Conservation (phyloP, 1,284 basidiomycete species). For the Marasmius fiardii region DNA sequence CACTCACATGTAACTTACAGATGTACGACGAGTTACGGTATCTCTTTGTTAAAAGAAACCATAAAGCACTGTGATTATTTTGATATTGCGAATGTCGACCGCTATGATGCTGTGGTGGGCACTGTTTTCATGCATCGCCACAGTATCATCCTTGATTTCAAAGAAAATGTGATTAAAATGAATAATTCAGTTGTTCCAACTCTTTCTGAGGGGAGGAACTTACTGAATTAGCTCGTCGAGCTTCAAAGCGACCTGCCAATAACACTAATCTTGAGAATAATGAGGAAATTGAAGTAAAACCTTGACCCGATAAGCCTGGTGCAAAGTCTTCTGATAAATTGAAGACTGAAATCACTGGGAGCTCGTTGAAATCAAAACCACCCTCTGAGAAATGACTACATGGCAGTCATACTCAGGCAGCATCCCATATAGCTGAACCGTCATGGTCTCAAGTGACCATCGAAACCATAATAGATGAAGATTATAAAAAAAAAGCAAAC, state of each 20-base stretch:
- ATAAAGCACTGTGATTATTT: conserved; percentile 10
- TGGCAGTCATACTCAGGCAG: too few relatives aligned
- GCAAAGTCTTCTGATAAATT: too few relatives aligned
- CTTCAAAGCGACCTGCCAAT: background rate
- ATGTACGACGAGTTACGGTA: background rate
- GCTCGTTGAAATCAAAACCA: too few relatives aligned
- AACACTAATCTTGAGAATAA: background rate
- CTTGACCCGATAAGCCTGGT: background rate
- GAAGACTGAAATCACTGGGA: too few relatives aligned
- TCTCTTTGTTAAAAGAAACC: background rate
- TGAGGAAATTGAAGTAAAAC: background rate
- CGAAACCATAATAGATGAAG: background rate
- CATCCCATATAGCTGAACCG: background rate
- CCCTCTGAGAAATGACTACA: too few relatives aligned
- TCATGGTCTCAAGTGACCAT: background rate
- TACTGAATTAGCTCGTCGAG: too few relatives aligned
- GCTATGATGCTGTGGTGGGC: conserved; percentile 18
- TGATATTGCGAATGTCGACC: conserved; percentile 18
- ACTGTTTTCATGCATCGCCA: background rate
- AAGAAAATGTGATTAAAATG: too few relatives aligned
- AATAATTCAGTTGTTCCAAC: too few relatives aligned
- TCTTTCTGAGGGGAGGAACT: too few relatives aligned
- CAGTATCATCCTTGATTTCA: too few relatives aligned
- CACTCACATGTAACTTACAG: conserved; percentile 21
- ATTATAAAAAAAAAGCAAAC: too few relatives aligned